These are phyloP conservation scores for Lentinula guzmanii DNA, from an alignment of 768 basidiomycete species.

Conservation along the genomic window DNA sequence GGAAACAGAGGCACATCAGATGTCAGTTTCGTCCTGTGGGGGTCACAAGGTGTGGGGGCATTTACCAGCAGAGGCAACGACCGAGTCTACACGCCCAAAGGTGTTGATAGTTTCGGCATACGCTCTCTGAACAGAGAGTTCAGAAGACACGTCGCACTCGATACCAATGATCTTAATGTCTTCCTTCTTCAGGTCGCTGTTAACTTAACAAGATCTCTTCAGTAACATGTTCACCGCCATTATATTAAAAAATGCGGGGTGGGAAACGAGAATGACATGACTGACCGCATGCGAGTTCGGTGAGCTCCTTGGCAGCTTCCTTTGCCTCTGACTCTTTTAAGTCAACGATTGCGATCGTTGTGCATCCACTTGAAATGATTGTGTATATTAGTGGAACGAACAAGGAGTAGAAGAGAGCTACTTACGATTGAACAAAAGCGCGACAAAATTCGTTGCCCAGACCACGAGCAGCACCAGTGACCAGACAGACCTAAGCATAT, in stretches of 20 bases:
- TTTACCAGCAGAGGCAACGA: slow-evolving; percentile 84
- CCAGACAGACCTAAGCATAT: slow-evolving; percentile 66
- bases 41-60: slow-evolving; percentile 9
- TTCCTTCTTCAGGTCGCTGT: slow-evolving; percentile 47
- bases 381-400: neutral
- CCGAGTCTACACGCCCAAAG: slow-evolving; percentile 70
- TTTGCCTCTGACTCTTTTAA: slow-evolving; percentile 65
- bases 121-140: slow-evolving; percentile 68
- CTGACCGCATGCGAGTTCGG: slow-evolving; percentile 45
- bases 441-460: slow-evolving; percentile 88
- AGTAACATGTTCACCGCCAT: neutral
- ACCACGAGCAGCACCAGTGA: slow-evolving; percentile 92
- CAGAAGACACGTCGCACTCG: slow-evolving; percentile 85
- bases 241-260: neutral
- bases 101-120: slow-evolving; percentile 60
- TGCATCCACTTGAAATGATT: slow-evolving; percentile 60
- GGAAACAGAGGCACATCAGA: neutral
- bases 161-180: slow-evolving; percentile 68
- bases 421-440: slow-evolving; percentile 83
- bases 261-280: slow-evolving; percentile 7
- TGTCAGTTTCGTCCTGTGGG: neutral
- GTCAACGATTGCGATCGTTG: slow-evolving; percentile 75
- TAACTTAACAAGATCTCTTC: slow-evolving; percentile 28
- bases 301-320: slow-evolving; percentile 64
- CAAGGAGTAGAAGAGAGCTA: slow-evolving; percentile 6